Percentiles rank a stretch among this genome's conserved stretches.
Evolutionary conservation across 192 early-diverging fungal genomes (phyloP).

Genomic region (Backusella psychrophila): DNA sequence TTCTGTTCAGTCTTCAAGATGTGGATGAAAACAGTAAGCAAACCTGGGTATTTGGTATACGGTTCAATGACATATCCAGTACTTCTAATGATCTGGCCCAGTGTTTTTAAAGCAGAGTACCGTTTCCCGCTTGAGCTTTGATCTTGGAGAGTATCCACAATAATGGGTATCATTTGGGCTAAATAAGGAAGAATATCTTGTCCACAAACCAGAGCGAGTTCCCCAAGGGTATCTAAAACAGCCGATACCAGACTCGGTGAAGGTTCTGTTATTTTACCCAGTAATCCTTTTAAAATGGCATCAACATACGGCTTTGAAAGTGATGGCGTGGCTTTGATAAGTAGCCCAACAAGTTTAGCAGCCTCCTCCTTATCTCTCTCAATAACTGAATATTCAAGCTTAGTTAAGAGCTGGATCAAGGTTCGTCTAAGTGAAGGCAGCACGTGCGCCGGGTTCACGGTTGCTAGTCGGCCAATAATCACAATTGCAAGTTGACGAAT

Average conservation of each 20-base stretch:
- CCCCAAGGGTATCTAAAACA: slow-evolving; percentile 76
- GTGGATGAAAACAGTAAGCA: slow-evolving; percentile 72
- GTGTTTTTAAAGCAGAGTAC: slow-evolving; percentile 82
- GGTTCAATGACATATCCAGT: slow-evolving; percentile 90
- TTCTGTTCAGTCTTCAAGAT: slow-evolving; percentile 84
- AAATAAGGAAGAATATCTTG: slow-evolving; percentile 80
- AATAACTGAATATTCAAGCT: slow-evolving; percentile 83
- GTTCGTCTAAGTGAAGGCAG: slow-evolving; percentile 86
- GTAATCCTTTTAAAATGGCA: slow-evolving; percentile 77
- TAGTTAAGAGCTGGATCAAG: slow-evolving; percentile 82
- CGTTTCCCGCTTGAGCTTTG: slow-evolving; percentile 81
- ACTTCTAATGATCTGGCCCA: slow-evolving; percentile 81
- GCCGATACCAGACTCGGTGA: slow-evolving; percentile 77
- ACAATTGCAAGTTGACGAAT: slow-evolving; percentile 79
- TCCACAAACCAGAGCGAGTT: slow-evolving; percentile 77
- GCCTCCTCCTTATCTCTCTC: slow-evolving; percentile 86
- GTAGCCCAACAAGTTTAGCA: slow-evolving; percentile 69
- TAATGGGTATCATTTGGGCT: slow-evolving; percentile 75
- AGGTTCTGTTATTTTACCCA: slow-evolving; percentile 77
- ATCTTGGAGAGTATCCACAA: slow-evolving; percentile 88
- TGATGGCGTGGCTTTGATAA: slow-evolving; percentile 73
- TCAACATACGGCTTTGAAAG: slow-evolving; percentile 89
- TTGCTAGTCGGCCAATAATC: slow-evolving; percentile 84
- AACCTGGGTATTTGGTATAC: slow-evolving; percentile 80
- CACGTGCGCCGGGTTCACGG: slow-evolving; percentile 89